phyloP scores from a whole-genome alignment of 2,329 filamentous ascomycete genomes.

The Verticillium nubilum region DNA sequence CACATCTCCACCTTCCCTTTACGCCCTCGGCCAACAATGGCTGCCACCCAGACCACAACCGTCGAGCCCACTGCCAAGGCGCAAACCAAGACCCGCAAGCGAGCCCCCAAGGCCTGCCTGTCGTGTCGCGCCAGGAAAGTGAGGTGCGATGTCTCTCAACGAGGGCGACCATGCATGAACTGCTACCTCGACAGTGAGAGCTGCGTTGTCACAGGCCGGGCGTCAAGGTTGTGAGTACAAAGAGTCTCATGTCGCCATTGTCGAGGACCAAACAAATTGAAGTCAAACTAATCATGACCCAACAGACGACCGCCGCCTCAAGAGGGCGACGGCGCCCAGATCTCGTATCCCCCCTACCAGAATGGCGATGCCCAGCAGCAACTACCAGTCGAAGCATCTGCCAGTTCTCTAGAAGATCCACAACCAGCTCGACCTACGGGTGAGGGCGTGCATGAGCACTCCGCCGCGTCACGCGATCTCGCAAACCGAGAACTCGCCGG shows the following conservation, averaged over 20 bases:
- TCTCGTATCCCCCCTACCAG: conserved; percentile 21
- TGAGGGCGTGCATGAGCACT: not conserved
- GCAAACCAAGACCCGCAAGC: conserved; percentile 32
- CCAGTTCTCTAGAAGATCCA: not conserved
- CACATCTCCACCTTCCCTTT: not conserved
- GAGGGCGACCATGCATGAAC: conserved; percentile 45
- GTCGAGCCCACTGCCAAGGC: conserved; percentile 22
- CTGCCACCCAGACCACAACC: conserved; percentile 13
- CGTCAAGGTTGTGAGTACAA: conserved; percentile 31
- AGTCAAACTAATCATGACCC: not conserved
- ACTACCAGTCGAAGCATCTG: not conserved
- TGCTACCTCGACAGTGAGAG: conserved; percentile 44
- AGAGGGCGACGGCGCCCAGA: conserved; percentile 18
- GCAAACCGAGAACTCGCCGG: not conserved
- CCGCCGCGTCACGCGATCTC: not conserved
- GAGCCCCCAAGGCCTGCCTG: conserved; percentile 44
- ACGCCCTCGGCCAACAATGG: not conserved
- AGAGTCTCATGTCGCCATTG: too few relatives aligned
- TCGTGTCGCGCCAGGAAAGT: conserved; percentile 47
- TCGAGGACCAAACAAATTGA: too few relatives aligned
- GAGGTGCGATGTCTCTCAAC: conserved; percentile 43
- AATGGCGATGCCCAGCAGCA: not conserved
- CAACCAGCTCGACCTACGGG: not conserved
- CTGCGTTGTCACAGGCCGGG: conserved; percentile 33
- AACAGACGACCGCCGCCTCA: conserved; percentile 24